phyloP scores from a whole-genome alignment of 345 rosid genomes.

The Mangifera indica region DNA sequence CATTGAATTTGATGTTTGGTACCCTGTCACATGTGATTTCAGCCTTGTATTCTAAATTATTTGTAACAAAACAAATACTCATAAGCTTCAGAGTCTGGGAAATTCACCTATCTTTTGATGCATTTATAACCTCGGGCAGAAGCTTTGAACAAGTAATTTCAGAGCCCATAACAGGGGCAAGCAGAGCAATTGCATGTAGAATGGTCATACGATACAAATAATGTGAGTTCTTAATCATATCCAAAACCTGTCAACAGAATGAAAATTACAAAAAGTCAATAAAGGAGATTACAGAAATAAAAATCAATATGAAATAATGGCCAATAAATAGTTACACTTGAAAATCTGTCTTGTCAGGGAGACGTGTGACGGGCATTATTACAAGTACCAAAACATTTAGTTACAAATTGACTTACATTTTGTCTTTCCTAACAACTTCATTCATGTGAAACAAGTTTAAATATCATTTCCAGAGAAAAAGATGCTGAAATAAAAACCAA shows the following conservation, averaged over 20 bases:
- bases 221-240: slow-evolving; percentile 80
- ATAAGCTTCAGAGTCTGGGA: background rate
- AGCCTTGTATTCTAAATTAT: background rate
- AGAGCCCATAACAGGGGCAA: slow-evolving; percentile 89
- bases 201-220: slow-evolving; percentile 90
- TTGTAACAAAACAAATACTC: background rate
- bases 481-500: background rate
- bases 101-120: slow-evolving; percentile 84
- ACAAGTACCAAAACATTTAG: background rate
- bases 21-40: slow-evolving; percentile 49
- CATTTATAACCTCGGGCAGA: slow-evolving; percentile 70
- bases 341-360: background rate
- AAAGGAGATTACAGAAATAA: background rate
- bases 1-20: slow-evolving; percentile 94
- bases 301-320: background rate
- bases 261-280: background rate
- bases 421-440: background rate
- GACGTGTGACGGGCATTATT: background rate
- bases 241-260: slow-evolving; percentile 58
- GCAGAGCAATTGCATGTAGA: slow-evolving; percentile 72
- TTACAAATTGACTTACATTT: background rate
- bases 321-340: background rate
- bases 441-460: background rate
- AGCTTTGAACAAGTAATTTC: slow-evolving; percentile 84
- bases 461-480: background rate